Evolutionary conservation across 2,329 filamentous ascomycete species (phyloP), one percentile per base, ranked within the genome.

Genomic region (Dothistroma pini): DNA sequence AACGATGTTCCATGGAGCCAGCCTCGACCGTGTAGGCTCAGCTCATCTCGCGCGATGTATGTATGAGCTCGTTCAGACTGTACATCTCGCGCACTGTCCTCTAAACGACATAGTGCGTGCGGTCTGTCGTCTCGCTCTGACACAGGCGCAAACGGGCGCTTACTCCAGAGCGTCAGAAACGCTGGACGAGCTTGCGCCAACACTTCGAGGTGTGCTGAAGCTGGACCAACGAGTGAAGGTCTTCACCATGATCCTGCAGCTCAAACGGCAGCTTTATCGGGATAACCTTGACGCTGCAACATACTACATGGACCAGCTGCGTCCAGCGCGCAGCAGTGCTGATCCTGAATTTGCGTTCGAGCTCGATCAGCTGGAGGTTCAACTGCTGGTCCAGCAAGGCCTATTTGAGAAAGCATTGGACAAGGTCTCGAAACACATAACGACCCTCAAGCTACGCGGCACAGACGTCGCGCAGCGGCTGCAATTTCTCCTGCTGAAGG

Each of bases 81-180:
- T 90, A 65, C 89, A 96, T 70, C 79, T 81, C 4, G 76, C 79
- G n/a, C 78, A 79, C 53, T 81, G 83, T 38, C 82, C 87, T 0
- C 84, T 93, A 49, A 91, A 96, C 64, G 93, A 97, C 68, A 83
- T 86, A 54, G 81, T 97, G 34, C 90, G 89, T 68, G 84, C 90
- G 35, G 86, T 82, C 0, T 91, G 90, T 68, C 85, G 89, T 4
- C 82, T 87, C 59, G 88, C 91, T 1, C 84, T 88, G 62, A 79
- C 87, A 54, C 80, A 89, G 6, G 83, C 85, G 9, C 84, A 87
- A 59, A 82, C 79, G 52, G 93, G 93, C 1, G 82, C 81, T 34
- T 96, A 92, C 70, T 83, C 87, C 22, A 83, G 89, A 54, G 91
- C 89, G 0, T 80, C 88, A 56, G 75, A 78, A 12, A 79, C 80